Conservation (phyloP, 2,329 filamentous ascomycete genomes). For the Huntiella bhutanensis region DNA sequence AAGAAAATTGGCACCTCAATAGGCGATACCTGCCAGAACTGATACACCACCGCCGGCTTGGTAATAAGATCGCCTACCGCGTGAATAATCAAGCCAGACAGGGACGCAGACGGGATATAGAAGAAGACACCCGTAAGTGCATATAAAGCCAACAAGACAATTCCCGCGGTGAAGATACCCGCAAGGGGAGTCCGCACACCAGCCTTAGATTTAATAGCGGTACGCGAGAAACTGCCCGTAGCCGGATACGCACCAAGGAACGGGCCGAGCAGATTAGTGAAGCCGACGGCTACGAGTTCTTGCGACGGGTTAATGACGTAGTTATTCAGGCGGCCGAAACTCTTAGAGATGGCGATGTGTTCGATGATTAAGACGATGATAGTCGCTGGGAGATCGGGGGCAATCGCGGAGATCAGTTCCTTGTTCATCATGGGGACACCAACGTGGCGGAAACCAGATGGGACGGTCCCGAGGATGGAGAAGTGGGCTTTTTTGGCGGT, state of each 20-base stretch:
- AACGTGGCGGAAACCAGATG: conserved; percentile 56
- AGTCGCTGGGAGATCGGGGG: conserved; percentile 56
- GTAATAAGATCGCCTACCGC: conserved; percentile 76
- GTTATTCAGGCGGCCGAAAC: conserved; percentile 63
- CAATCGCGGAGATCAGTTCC: conserved; percentile 48
- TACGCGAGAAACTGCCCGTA: conserved; percentile 78
- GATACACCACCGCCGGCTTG: conserved; percentile 62
- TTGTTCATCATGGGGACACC: conserved; percentile 50
- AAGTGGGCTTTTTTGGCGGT: conserved; percentile 35
- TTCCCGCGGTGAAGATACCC: conserved; percentile 63
- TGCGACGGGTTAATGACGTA: conserved; percentile 67
- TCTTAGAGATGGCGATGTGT: conserved; percentile 69
- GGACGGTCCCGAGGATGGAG: conserved; percentile 43
- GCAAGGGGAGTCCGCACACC: conserved; percentile 75
- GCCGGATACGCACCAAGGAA: conserved; percentile 72
- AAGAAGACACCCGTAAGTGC: conserved; percentile 69
- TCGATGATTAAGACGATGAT: conserved; percentile 80
- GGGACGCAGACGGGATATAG: conserved; percentile 61
- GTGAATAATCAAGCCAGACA: conserved; percentile 77
- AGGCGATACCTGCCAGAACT: conserved; percentile 74
- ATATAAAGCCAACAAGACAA: conserved; percentile 72
- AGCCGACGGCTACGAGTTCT: conserved; percentile 59
- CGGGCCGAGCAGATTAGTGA: conserved; percentile 55
- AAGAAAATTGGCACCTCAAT: conserved; percentile 74
- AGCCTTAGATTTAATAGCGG: conserved; percentile 86